phyloP scores from a whole-genome alignment of 306 rosid genomes.

The Vicia faba region DNA sequence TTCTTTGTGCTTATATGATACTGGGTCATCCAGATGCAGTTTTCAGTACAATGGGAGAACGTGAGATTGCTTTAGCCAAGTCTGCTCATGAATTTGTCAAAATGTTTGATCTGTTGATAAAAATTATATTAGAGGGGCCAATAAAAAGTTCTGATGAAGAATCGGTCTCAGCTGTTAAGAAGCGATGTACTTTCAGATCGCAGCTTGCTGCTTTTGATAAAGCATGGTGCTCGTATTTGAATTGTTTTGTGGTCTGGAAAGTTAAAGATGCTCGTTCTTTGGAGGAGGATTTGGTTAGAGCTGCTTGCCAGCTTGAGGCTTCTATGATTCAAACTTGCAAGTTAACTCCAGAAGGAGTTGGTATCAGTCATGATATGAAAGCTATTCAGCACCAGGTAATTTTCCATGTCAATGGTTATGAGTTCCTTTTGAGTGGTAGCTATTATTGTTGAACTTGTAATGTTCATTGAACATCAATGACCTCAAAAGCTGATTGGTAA shows the following conservation, averaged over 20 bases:
- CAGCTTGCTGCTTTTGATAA: conserved; percentile 87
- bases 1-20: conserved; percentile 86
- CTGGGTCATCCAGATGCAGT: conserved; percentile 88
- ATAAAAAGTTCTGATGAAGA: conserved; percentile 62
- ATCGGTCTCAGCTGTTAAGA: conserved; percentile 47
- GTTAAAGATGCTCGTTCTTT: conserved; percentile 80
- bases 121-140: conserved; percentile 73
- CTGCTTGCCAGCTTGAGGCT: conserved; percentile 96
- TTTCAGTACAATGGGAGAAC: conserved; percentile 79
- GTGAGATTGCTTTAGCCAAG: conserved; percentile 73
- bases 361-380: conserved; percentile 83
- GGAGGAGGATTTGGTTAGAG: conserved; percentile 94
- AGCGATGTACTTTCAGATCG: conserved; percentile 71
- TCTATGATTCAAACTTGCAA: conserved; percentile 96
- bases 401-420: conserved; percentile 17
- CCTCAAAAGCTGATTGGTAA: conserved; percentile 5
- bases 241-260: conserved; percentile 90
- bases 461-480: conserved; percentile 21
- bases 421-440: conserved; percentile 17
- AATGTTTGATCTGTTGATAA: conserved; percentile 69
- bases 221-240: conserved; percentile 94
- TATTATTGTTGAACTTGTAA: background rate
- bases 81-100: conserved; percentile 73
- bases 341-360: conserved; percentile 67
- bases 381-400: conserved; percentile 90